Evolutionary conservation across 805 yeast species (phyloP).

Genomic region (Lachancea kluyveri): DNA sequence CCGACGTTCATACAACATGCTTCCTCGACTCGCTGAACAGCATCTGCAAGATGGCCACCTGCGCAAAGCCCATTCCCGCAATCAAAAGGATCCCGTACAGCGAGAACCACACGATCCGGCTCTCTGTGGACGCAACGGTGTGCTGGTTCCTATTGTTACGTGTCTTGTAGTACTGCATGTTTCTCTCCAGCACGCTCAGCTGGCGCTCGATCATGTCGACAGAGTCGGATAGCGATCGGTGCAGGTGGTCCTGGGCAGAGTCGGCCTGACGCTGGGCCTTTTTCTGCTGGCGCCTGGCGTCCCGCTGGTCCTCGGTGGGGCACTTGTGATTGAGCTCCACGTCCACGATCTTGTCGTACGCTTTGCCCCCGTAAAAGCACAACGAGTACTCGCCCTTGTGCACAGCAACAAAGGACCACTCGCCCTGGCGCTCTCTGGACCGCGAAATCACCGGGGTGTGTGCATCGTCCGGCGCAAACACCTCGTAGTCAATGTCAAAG

Average conservation of each 20-base stretch:
- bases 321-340: conserved; percentile 52
- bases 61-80: conserved; percentile 65
- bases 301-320: conserved; percentile 38
- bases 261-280: conserved; percentile 13
- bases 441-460: conserved; percentile 41
- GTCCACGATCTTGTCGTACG: conserved; percentile 77
- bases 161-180: conserved; percentile 77
- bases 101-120: conserved; percentile 60
- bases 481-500: conserved; percentile 25
- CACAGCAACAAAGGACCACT: conserved; percentile 63
- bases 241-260: conserved; percentile 16
- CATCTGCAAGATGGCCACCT: conserved; percentile 60
- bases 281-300: conserved; percentile 51
- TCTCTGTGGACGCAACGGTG: conserved; percentile 61
- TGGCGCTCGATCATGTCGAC: conserved; percentile 55
- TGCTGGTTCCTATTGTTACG: conserved; percentile 88
- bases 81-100: conserved; percentile 56
- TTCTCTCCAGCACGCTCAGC: conserved; percentile 47
- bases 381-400: conserved; percentile 76
- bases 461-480: conserved; percentile 26
- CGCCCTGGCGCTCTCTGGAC: conserved; percentile 69
- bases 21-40: conserved; percentile 68
- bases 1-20: conserved; percentile 43
- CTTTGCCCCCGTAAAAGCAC: conserved; percentile 82
- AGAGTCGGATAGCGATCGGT: conserved; percentile 30